Percentiles rank a stretch among this genome's conserved stretches.
These are phyloP conservation scores for Populus tremula DNA, from an alignment of 345 rosid genomes.

Conservation along the genomic window DNA sequence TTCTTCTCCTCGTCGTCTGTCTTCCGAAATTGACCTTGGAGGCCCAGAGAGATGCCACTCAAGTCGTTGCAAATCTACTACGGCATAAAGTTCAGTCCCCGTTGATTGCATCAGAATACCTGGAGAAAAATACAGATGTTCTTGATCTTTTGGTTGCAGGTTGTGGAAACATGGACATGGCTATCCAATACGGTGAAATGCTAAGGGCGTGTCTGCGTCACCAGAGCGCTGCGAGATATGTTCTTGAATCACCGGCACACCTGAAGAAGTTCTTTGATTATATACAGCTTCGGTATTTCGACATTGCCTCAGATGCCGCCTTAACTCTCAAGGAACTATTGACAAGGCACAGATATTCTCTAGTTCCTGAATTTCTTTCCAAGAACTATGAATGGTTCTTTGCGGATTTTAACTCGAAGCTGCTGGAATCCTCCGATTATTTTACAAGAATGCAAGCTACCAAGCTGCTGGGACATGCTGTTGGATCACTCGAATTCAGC, in stretches of 20 bases:
- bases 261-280: conserved; percentile 86
- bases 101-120: no score
- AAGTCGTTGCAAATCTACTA: no score
- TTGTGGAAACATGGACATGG: conserved; percentile 73
- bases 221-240: conserved; percentile 91
- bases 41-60: no score
- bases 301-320: conserved; percentile 96
- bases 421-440: conserved; percentile 85
- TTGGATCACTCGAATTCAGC: conserved; percentile 60
- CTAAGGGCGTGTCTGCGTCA: conserved; percentile 92
- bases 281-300: conserved; percentile 94
- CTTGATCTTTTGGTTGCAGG: conserved; percentile 13
- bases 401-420: conserved; percentile 75
- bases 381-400: conserved; percentile 96
- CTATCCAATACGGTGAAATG: conserved; percentile 96
- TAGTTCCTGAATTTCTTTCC: conserved; percentile 63
- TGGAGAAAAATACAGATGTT: no score
- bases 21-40: no score
- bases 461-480: conserved; percentile 48
- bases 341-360: conserved; percentile 59
- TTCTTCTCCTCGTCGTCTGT: no score
- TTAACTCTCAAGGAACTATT: conserved; percentile 92
- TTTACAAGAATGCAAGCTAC: conserved; percentile 93
- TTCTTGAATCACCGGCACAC: conserved; percentile 65
- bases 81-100: no score